Evolutionary conservation across 164 flowering plant genomes (phyloP).

Genomic region (Euptelea pleiosperma): DNA sequence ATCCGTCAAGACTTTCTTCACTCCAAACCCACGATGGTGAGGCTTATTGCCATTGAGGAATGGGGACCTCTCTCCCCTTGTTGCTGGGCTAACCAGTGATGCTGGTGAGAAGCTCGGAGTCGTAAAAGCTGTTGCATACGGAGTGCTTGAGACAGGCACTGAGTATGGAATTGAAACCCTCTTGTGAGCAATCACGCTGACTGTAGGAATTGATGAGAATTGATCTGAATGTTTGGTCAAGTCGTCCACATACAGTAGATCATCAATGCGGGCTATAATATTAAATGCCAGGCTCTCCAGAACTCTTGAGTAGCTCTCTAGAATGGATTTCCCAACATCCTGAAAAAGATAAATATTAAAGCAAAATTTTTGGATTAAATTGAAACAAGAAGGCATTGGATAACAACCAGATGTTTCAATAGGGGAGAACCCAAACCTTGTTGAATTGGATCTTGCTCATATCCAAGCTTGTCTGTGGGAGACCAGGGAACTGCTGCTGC

Average conservation of each 20-base stretch:
- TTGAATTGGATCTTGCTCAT: constrained; percentile 91
- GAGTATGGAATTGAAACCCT: constrained; percentile 45
- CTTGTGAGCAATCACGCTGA: constrained; percentile 63
- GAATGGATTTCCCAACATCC: constrained; percentile 94
- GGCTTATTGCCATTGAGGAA: constrained; percentile 45
- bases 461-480: constrained; percentile 82
- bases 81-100: constrained; percentile 54
- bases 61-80: constrained; percentile 54
- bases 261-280: constrained; percentile 87
- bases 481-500: constrained; percentile 86
- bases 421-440: constrained; percentile 47
- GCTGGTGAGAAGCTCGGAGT: constrained; percentile 67
- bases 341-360: constrained; percentile 24
- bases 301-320: constrained; percentile 98
- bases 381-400: not conserved
- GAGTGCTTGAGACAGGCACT: constrained; percentile 68
- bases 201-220: constrained; percentile 44
- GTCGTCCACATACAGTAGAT: constrained; percentile 86
- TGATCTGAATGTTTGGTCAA: constrained; percentile 61
- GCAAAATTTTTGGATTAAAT: not conserved
- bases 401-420: not conserved
- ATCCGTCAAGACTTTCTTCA: constrained; percentile 65
- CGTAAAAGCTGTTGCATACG: constrained; percentile 45
- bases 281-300: constrained; percentile 93
- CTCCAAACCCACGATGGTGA: constrained; percentile 64